These are phyloP conservation scores for Massariosphaeria phaeospora DNA, from an alignment of 495 filamentous ascomycete species.

Conservation along the genomic window DNA sequence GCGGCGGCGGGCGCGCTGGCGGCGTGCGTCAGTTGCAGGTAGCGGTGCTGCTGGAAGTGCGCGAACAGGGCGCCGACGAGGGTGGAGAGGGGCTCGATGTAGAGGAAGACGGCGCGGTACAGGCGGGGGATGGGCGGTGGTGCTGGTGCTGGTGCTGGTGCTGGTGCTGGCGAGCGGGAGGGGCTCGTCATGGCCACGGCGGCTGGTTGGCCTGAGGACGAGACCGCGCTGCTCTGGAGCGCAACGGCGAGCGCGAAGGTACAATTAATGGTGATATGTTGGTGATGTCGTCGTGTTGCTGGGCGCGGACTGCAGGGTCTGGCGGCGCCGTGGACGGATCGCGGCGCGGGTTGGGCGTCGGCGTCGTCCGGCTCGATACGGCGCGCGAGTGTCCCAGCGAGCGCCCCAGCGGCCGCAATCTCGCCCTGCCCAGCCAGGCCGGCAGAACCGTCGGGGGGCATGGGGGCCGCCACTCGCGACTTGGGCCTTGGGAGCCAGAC, in stretches of 20 bases:
- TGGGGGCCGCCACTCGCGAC: no score
- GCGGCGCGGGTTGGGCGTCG: no score
- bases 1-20: conserved; percentile 41
- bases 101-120: conserved; percentile 62
- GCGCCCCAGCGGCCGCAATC: no score
- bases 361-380: no score
- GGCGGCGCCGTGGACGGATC: no score
- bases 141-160: not conserved
- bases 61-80: conserved; percentile 61
- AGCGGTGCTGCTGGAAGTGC: conserved; percentile 51
- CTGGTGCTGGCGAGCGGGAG: not conserved
- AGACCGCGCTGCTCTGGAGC: not conserved
- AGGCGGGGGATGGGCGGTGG: conserved; percentile 25
- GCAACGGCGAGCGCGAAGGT: conserved; percentile 2
- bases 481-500: no score
- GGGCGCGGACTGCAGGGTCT: no score
- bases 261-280: no score
- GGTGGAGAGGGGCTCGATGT: conserved; percentile 62
- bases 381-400: no score
- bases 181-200: conserved; percentile 1
- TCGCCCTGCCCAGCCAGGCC: no score
- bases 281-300: no score
- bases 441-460: no score
- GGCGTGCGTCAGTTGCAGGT: conserved; percentile 56
- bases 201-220: not conserved